A percentile compares a stretch with the other conserved stretches of the same genome.
Conservation (phyloP, 106 monocot species). For the Dendrobium officinale region DNA sequence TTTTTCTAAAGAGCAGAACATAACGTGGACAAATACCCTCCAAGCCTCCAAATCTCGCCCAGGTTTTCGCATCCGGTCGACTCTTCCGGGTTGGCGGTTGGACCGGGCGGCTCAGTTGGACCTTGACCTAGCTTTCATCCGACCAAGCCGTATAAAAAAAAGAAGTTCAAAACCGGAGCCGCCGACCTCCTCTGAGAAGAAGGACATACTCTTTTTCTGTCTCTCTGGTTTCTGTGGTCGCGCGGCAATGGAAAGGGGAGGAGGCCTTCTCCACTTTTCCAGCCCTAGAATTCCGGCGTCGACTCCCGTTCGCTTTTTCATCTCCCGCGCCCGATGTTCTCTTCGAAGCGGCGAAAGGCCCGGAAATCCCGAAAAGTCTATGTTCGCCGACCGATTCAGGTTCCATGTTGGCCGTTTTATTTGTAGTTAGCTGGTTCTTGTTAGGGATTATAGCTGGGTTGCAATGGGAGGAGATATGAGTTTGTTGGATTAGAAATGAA, state of each 20-base stretch:
- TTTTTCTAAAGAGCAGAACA: too few species aligned
- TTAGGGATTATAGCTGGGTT: background rate
- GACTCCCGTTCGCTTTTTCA: background rate
- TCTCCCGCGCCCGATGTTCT: background rate
- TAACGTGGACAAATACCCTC: too few species aligned
- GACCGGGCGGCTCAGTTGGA: too few species aligned
- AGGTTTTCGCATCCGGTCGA: too few species aligned
- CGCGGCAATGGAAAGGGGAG: background rate
- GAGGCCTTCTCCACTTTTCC: background rate
- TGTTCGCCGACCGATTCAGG: background rate
- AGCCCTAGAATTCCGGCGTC: background rate
- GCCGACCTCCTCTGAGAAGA: background rate
- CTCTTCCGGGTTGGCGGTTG: too few species aligned
- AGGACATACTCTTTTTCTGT: background rate
- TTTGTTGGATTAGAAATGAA: background rate
- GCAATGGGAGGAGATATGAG: background rate
- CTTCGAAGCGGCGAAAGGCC: background rate
- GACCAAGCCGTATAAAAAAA: too few species aligned
- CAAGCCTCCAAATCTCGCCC: too few species aligned
- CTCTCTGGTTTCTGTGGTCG: background rate
- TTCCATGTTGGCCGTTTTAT: background rate
- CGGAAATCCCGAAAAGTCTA: background rate
- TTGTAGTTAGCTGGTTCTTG: background rate
- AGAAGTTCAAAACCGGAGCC: too few species aligned
- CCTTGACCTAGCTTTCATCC: too few species aligned